A percentile compares a stretch with the other conserved stretches of the same genome.
These are phyloP conservation scores for Beauveria rudraprayagi DNA, from an alignment of 2,329 filamentous ascomycete genomes.

Conservation along the genomic window DNA sequence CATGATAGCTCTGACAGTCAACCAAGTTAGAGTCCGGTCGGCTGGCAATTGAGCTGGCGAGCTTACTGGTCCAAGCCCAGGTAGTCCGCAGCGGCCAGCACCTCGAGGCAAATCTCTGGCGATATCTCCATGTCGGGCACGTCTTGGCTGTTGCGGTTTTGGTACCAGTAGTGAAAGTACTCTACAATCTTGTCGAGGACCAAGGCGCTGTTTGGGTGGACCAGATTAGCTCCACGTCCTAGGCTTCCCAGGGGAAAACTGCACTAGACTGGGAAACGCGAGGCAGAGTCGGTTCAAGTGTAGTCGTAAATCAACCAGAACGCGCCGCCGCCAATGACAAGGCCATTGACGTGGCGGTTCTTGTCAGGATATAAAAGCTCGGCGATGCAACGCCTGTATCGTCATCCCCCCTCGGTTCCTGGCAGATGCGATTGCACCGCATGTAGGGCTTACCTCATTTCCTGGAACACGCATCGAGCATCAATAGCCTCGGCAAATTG, in stretches of 20 bases:
- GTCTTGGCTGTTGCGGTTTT: slow-evolving; percentile 59
- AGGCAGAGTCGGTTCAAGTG: slow-evolving; percentile 53
- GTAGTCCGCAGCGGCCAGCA: slow-evolving; percentile 71
- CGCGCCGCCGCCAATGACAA: slow-evolving; percentile 20
- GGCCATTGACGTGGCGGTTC: slow-evolving; percentile 26
- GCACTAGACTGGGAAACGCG: slow-evolving; percentile 17
- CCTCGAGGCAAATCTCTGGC: slow-evolving; percentile 70
- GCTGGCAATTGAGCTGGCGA: slow-evolving; percentile 13
- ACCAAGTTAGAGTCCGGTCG: slow-evolving; percentile 21
- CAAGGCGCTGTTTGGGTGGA: slow-evolving; percentile 45
- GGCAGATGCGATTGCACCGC: slow-evolving; percentile 8
- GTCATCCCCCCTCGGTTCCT: slow-evolving; percentile 24
- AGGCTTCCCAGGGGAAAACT: not conserved
- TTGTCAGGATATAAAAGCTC: slow-evolving; percentile 30
- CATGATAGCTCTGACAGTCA: slow-evolving; percentile 27
- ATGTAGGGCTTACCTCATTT: slow-evolving; percentile 57
- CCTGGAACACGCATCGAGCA: slow-evolving; percentile 59
- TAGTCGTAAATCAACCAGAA: slow-evolving; percentile 47
- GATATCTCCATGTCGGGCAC: slow-evolving; percentile 70
- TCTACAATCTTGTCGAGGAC: slow-evolving; percentile 75
- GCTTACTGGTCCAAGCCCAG: slow-evolving; percentile 55
- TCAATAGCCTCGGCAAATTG: slow-evolving; percentile 58
- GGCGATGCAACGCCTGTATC: slow-evolving; percentile 30
- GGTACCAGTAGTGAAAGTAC: slow-evolving; percentile 78
- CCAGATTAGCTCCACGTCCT: slow-evolving; percentile 19